Base-by-base conservation (phyloP, 2,329 filamentous ascomycete species). In the Paraconiothyrium brasiliense region DNA sequence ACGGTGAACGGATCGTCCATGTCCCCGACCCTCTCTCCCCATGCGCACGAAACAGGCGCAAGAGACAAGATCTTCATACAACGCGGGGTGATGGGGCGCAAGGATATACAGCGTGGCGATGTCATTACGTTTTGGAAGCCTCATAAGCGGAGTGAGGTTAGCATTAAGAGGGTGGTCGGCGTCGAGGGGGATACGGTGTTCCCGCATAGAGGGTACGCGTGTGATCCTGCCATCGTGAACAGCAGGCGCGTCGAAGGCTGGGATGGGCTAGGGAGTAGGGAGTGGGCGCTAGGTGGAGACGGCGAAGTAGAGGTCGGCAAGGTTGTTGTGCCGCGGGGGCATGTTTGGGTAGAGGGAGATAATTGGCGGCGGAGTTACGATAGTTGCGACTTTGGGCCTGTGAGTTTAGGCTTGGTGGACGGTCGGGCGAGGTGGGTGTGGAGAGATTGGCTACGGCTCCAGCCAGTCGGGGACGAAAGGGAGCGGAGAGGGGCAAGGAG, bases 291-390 rank as follows among this genome's bases (percentile, higher is more conserved):
- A 24, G 59, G 69, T 34, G 65, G 46, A n/a, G 50, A 56, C 9
- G 62, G 67, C 32, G 66, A 65, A 57, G 46, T 59, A 27, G 70
- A 66, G 41, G 35, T 65, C 8, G 73, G 77, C 1, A 76, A 67
- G 60, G 76, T 91, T 49, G 84, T 85, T 64, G 87, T 99, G 24
- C 94, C 94, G 5, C 85, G 85, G 64, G 93, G 93, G 20, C 94
- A 98, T 81, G 85, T 98, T 32, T 99, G 95, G 95, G 88, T 99
- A 0, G 94, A 98, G 76, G 95, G 95, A 1, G 95, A 99, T 75
- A 93, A 91, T 71, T 86, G 87, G 69, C 84, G 86, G 54, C 86
- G 87, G 70, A 92, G 88, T 58, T 78, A 89, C 62, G 95, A 99
- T 80, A 97, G 93, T 78, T 97, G 97, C 79, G 88, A 88, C 13